phyloP scores from a whole-genome alignment of 768 basidiomycete genomes.

The Termitomyces sp. region DNA sequence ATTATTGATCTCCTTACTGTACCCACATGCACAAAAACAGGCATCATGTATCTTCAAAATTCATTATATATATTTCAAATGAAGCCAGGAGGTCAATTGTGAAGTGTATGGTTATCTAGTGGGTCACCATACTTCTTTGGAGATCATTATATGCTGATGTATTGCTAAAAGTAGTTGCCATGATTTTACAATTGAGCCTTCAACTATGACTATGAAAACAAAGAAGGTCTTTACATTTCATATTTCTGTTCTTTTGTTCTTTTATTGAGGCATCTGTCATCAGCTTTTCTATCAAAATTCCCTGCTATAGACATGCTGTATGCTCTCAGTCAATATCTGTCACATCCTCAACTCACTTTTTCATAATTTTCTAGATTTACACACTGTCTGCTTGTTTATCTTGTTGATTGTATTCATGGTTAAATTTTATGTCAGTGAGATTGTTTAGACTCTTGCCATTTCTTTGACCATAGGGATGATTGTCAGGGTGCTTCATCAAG shows the following conservation, averaged over 20 bases:
- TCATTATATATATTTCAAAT: background rate
- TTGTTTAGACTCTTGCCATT: too few species aligned
- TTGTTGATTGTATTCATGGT: constrained; percentile 39
- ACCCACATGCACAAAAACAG: background rate
- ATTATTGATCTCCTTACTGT: background rate
- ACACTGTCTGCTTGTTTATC: background rate
- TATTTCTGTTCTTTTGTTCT: background rate
- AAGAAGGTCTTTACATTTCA: background rate
- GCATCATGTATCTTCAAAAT: constrained; percentile 1
- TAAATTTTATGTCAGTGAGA: constrained; percentile 32
- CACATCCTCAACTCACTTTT: background rate
- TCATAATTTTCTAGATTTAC: background rate
- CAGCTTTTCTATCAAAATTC: background rate
- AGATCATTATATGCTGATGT: background rate
- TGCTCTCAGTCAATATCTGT: background rate
- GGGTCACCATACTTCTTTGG: background rate
- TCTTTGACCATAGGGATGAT: too few species aligned
- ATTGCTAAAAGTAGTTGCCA: background rate
- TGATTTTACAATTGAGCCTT: background rate
- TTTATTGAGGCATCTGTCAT: background rate
- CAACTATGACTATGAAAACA: background rate
- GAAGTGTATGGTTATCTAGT: constrained; percentile 1
- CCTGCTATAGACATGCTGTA: background rate
- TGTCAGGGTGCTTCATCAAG: too few species aligned
- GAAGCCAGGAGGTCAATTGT: background rate